Base-by-base conservation (phyloP, 805 yeast species). In the Kodamaea lidongshanica region DNA sequence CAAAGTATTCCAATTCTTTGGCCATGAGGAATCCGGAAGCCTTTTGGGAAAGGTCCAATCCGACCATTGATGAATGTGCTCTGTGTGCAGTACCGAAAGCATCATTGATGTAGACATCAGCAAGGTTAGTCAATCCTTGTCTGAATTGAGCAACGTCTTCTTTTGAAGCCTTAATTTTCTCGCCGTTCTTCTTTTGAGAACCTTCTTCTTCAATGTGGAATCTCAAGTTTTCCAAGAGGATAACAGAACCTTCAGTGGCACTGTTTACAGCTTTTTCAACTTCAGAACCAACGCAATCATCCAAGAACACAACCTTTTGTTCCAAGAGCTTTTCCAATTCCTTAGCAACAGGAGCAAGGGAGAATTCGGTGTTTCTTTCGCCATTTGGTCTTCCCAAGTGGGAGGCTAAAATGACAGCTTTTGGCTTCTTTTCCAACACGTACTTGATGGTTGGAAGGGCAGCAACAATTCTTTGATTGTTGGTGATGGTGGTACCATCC, bases 321-420 rank as follows among this genome's bases (percentile, higher is more conserved):
- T 71, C 74, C 59, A 92, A 75, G 44, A 92, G 74, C 47, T 77
- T 69, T 57, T 77, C 71, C 61, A 92, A 78, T 72, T 92, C 99
- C 37, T 70, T 74, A 42, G 95, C 88, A 51, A 92, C 94, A 46
- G 98, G 98, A 56, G 79, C 79, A 54, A 92, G 72, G 29, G 96
- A 87, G 77, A 74, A 89, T 70, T 92, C 92, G 30, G 71, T 80
- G 53, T 67, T 75, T 40, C 59, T 72, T 68, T 85, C 87, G 61
- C 99, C 99, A 61, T 92, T 92, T 65, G 99, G 99, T 73, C 99
- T 87, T 57, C 99, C 99, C 62, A 92, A 75, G 65, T 92, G 99
- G 39, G 97, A 88, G 45, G 96, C 97, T 50, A 92, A 76, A 48
- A 92, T 71, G 46, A 92, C 79, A 46, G 77, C 85, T 74, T 81